Percentiles rank a stretch among this genome's conserved stretches.
Evolutionary conservation across 306 rosid species (phyloP).

Genomic region (Lathyrus aphaca): DNA sequence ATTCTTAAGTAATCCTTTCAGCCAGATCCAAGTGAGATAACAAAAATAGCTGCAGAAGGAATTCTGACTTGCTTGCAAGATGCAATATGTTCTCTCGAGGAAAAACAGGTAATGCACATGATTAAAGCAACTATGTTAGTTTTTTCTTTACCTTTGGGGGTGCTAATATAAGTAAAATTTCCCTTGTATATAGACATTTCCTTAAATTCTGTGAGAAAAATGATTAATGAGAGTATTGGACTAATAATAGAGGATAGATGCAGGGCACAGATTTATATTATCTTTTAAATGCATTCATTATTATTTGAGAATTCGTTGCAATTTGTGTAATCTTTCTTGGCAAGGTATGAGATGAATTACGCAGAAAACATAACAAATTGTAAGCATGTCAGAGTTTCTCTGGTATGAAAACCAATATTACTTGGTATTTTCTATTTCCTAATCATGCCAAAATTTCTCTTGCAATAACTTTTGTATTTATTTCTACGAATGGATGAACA

Average conservation of each 20-base stretch:
- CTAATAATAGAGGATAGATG: conserved; percentile 12
- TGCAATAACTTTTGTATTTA: background rate
- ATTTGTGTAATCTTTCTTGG: conserved; percentile 2
- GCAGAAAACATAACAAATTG: background rate
- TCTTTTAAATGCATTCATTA: conserved; percentile 3
- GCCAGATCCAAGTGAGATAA: conserved; percentile 81
- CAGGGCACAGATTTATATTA: conserved; percentile 15
- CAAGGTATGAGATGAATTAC: background rate
- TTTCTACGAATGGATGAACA: background rate
- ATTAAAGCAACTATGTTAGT: conserved; percentile 10
- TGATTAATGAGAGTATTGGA: background rate
- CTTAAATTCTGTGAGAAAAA: conserved; percentile 3
- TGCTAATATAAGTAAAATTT: conserved; percentile 9
- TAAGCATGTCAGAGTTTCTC: background rate
- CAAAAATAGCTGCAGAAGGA: conserved; percentile 88
- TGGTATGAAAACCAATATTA: background rate
- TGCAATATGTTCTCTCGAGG: conserved; percentile 70
- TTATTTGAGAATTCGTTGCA: conserved; percentile 13
- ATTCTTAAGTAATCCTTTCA: conserved; percentile 48
- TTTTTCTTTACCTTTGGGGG: conserved; percentile 7
- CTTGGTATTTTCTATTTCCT: conserved; percentile 17
- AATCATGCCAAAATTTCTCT: background rate
- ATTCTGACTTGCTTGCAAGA: conserved; percentile 91
- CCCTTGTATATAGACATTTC: background rate
- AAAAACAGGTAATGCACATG: conserved; percentile 64